Evolutionary conservation across 192 early-diverging fungal species (phyloP).

Genomic region (Linderina pennispora): DNA sequence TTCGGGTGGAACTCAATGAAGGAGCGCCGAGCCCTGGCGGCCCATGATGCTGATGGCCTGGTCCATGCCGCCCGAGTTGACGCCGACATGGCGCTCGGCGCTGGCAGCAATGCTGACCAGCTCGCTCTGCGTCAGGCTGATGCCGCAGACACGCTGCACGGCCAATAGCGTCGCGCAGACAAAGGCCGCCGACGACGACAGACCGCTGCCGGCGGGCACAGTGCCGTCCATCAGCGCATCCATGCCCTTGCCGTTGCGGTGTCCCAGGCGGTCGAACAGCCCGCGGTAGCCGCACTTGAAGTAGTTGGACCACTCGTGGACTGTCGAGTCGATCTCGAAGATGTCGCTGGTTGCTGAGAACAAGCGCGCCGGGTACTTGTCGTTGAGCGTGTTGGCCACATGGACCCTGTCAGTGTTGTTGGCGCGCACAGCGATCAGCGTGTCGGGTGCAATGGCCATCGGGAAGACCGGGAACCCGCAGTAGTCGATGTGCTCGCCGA

Average conservation of each 20-base stretch:
- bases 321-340: slow-evolving; percentile 63
- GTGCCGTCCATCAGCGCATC: slow-evolving; percentile 68
- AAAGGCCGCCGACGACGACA: slow-evolving; percentile 88
- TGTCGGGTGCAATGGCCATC: slow-evolving; percentile 81
- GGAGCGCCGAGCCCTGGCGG: slow-evolving; percentile 59
- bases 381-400: slow-evolving; percentile 15
- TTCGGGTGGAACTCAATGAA: slow-evolving; percentile 81
- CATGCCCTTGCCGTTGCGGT: slow-evolving; percentile 44
- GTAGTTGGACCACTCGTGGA: slow-evolving; percentile 85
- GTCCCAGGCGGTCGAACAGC: slow-evolving; percentile 27
- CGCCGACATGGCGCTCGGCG: slow-evolving; percentile 76
- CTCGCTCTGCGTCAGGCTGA: slow-evolving; percentile 14
- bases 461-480: slow-evolving; percentile 90
- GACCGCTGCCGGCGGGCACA: slow-evolving; percentile 80
- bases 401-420: slow-evolving; percentile 17
- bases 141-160: slow-evolving; percentile 41
- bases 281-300: slow-evolving; percentile 79
- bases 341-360: slow-evolving; percentile 17
- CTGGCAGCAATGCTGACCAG: slow-evolving; percentile 66
- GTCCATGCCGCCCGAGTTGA: slow-evolving; percentile 82
- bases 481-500: slow-evolving; percentile 98
- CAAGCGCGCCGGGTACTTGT: slow-evolving; percentile 26
- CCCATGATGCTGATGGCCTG: slow-evolving; percentile 88
- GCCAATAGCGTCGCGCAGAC: slow-evolving; percentile 75
- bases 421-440: slow-evolving; percentile 27